A percentile compares a stretch with the other conserved stretches of the same genome.
Conservation (phyloP, 2,329 filamentous ascomycete genomes). For the Dothidotthia symphoricarpi region DNA sequence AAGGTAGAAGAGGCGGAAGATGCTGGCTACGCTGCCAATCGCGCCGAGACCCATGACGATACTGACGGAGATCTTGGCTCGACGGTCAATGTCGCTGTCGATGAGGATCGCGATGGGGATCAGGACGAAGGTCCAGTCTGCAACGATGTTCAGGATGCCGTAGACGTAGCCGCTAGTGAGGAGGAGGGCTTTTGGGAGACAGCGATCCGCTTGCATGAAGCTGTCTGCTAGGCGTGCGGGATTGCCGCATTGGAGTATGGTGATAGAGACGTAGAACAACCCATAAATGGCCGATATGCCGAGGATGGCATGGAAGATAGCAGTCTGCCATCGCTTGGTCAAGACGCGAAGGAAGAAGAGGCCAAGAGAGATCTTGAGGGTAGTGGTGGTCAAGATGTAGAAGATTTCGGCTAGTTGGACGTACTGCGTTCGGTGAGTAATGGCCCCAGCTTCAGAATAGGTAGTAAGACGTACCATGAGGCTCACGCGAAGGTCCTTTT, state of each 20-base stretch:
- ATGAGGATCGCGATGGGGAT: conserved; percentile 35
- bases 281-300: conserved; percentile 26
- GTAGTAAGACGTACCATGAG: conserved; percentile 18
- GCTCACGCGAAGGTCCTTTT: conserved; percentile 13
- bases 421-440: conserved; percentile 18
- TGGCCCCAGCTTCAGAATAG: too few relatives aligned
- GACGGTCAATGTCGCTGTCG: conserved; percentile 45
- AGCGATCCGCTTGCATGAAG: conserved; percentile 18
- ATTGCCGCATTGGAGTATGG: conserved; percentile 33
- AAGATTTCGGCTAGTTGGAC: conserved; percentile 47
- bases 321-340: conserved; percentile 32
- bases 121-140: conserved; percentile 39
- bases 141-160: conserved; percentile 32
- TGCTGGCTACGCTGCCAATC: conserved; percentile 32
- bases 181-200: conserved; percentile 23
- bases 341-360: conserved; percentile 40
- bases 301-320: conserved; percentile 26
- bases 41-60: conserved; percentile 48
- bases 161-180: conserved; percentile 33
- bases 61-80: conserved; percentile 49
- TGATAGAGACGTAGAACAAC: conserved; percentile 29
- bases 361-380: conserved; percentile 46
- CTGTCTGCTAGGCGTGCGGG: conserved; percentile 26
- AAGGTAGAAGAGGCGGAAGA: conserved; percentile 36
- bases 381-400: conserved; percentile 52